Percentiles rank a stretch among this genome's conserved stretches.
Evolutionary conservation across 2,329 filamentous ascomycete species (phyloP).

Genomic region (Alternaria solani): DNA sequence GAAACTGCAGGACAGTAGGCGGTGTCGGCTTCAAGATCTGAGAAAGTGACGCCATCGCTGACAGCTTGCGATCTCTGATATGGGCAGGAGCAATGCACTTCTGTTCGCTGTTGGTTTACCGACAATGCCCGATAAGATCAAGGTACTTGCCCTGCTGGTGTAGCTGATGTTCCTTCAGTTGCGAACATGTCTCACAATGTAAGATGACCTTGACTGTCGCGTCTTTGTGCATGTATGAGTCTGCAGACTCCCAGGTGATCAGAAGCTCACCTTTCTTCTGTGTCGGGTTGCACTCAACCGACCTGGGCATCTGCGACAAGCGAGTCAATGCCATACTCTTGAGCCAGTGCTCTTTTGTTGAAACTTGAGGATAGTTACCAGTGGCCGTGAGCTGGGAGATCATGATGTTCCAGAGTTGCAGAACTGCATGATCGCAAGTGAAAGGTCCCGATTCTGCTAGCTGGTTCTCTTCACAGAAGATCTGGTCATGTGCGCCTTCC

Average conservation of each 20-base stretch:
- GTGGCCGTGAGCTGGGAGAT: neutral
- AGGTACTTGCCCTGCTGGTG: neutral
- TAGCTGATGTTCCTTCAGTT: neutral
- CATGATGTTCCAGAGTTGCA: neutral
- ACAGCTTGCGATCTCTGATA: neutral
- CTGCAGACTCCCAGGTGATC: neutral
- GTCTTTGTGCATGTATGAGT: neutral
- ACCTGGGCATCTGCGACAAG: constrained; percentile 10
- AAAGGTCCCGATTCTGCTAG: neutral
- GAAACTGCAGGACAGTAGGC: neutral
- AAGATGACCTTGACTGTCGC: neutral
- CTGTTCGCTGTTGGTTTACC: neutral
- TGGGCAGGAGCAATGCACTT: neutral
- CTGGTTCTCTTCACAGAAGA: neutral
- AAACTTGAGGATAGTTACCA: neutral
- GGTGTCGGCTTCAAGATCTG: neutral
- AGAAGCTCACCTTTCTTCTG: neutral
- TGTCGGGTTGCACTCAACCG: neutral
- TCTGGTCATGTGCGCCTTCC: neutral
- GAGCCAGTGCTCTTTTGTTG: neutral
- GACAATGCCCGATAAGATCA: neutral
- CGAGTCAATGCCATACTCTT: constrained; percentile 7
- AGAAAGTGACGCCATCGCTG: neutral
- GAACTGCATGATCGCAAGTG: neutral
- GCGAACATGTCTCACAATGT: neutral